These are phyloP conservation scores for Ceratorhiza oryzae-sativae DNA, from an alignment of 1,284 basidiomycete species.

Conservation along the genomic window DNA sequence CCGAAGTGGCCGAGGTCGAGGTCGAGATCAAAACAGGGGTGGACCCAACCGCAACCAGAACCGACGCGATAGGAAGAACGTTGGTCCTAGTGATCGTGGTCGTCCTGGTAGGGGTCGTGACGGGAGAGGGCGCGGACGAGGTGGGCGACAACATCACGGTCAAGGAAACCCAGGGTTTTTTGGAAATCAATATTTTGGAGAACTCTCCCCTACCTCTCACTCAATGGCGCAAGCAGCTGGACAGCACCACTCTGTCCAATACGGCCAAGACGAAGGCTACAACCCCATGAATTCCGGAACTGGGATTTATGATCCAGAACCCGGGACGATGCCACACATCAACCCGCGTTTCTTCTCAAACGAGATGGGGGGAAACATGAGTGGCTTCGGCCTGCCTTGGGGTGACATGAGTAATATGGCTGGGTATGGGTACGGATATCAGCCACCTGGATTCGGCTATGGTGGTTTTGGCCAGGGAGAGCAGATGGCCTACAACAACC, in stretches of 20 bases:
- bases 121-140: constrained; percentile 48
- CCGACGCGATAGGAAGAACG: constrained; percentile 16
- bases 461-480: constrained; percentile 15
- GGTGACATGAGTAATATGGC: constrained; percentile 12
- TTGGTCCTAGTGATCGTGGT: constrained; percentile 16
- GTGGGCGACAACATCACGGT: constrained; percentile 47
- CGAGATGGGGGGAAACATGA: constrained; percentile 23
- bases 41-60: constrained; percentile 25
- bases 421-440: constrained; percentile 29
- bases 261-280: constrained; percentile 40
- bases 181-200: constrained; percentile 22
- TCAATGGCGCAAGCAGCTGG: constrained; percentile 59
- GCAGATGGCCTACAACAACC: neutral
- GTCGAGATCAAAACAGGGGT: constrained; percentile 20
- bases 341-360: constrained; percentile 67
- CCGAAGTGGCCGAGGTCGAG: constrained; percentile 10
- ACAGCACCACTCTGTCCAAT: constrained; percentile 51
- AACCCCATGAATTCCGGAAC: constrained; percentile 29
- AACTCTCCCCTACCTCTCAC: constrained; percentile 57
- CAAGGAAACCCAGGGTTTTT: constrained; percentile 14
- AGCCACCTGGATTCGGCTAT: constrained; percentile 20
- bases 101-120: constrained; percentile 47
- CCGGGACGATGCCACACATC: constrained; percentile 67
- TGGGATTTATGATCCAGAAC: constrained; percentile 23
- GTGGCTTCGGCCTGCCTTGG: constrained; percentile 15